Base-by-base conservation (phyloP, 345 rosid species). In the Acer campestre region DNA sequence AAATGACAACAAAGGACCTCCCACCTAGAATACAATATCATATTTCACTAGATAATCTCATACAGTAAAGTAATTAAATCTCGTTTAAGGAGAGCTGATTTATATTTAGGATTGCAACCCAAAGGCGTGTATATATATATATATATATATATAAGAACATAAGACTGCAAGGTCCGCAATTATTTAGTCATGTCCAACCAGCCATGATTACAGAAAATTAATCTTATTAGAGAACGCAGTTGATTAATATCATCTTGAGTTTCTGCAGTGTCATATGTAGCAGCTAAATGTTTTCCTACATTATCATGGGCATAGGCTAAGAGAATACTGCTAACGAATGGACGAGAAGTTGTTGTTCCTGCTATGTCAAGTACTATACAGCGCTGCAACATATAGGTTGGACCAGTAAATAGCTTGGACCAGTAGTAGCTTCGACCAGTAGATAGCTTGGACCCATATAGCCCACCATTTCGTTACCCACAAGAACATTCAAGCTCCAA, bases 271-370 rank as follows among this genome's bases (percentile, higher is more conserved):
- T 84, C 89, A 63, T 82, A 86, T 48, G 89, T 89, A 22, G 82
- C 81, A 68, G 73, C 78, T 74, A 91, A 70, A 80, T 88, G 88
- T 76, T 84, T 86, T 67, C 82, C 86, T 16, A 89, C 84, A 83
- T 84, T 88, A 77, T 85, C 87, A 72, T 77, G 80, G 59, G 89
- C 90, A 83, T 85, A 91, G 18, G 89, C 85, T 59, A 80, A 88
- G 44, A 89, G 90, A 62, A 87, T 83, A 68, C 87, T 88, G 22
- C 85, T 78, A 78, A 89, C 86, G 77, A 88, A 88, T 51, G 93
- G 78, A 71, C 85, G 84, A 7, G 93, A 91, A 1, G 85, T 86
- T 0, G 87, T 84, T 40, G 90, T 89, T 71, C 93, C 91, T 83
- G 86, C 90, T 25, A 88, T 79, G 77, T 78, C 85, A 55, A 89